Evolutionary conservation across 495 filamentous ascomycete species (phyloP).

Genomic region (Neurospora pannonica): DNA sequence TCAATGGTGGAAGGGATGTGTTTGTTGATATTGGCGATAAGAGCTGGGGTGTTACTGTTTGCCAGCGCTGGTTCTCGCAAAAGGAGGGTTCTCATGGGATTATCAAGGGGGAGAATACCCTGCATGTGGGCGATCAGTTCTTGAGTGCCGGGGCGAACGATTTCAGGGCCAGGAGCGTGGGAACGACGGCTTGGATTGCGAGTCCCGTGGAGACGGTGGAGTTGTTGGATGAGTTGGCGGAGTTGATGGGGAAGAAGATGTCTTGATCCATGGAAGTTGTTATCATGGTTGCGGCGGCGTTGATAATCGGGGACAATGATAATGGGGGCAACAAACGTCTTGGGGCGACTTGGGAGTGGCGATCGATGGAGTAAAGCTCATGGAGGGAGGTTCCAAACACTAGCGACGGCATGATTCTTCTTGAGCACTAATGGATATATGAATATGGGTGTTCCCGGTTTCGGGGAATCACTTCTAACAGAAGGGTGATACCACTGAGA

Average conservation of each 20-base stretch:
- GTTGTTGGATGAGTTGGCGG: constrained; percentile 71
- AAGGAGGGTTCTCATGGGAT: constrained; percentile 28
- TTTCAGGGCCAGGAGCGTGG: constrained; percentile 71
- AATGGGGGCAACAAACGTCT: neutral
- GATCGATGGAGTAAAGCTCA: neutral
- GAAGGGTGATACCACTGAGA: neutral
- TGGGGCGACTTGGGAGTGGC: neutral
- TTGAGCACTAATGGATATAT: neutral
- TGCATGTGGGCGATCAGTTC: constrained; percentile 95
- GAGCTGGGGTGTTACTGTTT: constrained; percentile 83
- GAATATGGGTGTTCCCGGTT: neutral
- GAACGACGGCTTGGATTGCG: constrained; percentile 78
- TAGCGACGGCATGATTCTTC: neutral
- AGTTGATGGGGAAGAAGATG: constrained; percentile 43
- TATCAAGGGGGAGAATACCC: constrained; percentile 45
- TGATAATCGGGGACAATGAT: neutral
- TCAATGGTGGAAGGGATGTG: constrained; percentile 94
- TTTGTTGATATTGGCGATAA: constrained; percentile 99
- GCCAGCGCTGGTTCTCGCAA: constrained; percentile 82
- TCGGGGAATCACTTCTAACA: neutral
- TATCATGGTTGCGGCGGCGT: neutral
- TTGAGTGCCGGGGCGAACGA: constrained; percentile 92
- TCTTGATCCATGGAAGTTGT: constrained; percentile 3
- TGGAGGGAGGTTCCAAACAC: neutral
- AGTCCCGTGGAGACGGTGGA: constrained; percentile 82